Percentiles rank a stretch among this genome's conserved stretches.
Evolutionary conservation across 352 stramenopile genomes (phyloP).

Genomic region (Peronospora belbahrii): DNA sequence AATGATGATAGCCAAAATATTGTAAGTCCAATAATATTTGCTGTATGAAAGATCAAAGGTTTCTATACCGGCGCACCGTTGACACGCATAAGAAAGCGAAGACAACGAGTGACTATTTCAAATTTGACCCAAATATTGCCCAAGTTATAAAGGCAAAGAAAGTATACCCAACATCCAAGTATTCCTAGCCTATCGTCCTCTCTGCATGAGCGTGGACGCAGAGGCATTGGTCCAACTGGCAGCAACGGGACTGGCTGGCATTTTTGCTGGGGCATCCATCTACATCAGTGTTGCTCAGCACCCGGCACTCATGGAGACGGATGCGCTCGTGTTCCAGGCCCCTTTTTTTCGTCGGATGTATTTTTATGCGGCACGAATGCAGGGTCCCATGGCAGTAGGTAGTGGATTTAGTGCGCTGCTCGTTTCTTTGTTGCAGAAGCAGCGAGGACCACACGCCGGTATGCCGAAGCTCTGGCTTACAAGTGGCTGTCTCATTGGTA

Average conservation of each 20-base stretch:
- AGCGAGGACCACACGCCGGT: constrained; percentile 19
- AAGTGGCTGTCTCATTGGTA: constrained; percentile 46
- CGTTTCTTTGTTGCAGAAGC: constrained; percentile 37
- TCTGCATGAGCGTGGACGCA: constrained; percentile 35
- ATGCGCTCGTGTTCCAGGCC: constrained; percentile 46
- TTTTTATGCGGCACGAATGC: constrained; percentile 59
- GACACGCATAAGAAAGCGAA: background rate
- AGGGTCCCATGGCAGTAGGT: constrained; percentile 46
- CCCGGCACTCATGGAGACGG: constrained; percentile 55
- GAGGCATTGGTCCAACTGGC: constrained; percentile 55
- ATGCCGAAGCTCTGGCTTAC: constrained; percentile 47
- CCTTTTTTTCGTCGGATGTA: constrained; percentile 78
- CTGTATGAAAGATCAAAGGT: background rate
- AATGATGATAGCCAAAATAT: no score
- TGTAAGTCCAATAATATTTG: no score
- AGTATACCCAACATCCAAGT: no score
- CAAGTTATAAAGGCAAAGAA: no score
- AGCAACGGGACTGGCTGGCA: constrained; percentile 47
- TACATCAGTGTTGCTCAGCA: constrained; percentile 74
- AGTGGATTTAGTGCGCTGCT: constrained; percentile 44
- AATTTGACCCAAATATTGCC: no score
- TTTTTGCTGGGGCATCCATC: constrained; percentile 57
- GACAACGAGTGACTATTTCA: background rate
- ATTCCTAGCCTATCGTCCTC: background rate
- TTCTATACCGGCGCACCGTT: background rate